Conservation (phyloP, 805 yeast species). For the Yarrowia divulgata region DNA sequence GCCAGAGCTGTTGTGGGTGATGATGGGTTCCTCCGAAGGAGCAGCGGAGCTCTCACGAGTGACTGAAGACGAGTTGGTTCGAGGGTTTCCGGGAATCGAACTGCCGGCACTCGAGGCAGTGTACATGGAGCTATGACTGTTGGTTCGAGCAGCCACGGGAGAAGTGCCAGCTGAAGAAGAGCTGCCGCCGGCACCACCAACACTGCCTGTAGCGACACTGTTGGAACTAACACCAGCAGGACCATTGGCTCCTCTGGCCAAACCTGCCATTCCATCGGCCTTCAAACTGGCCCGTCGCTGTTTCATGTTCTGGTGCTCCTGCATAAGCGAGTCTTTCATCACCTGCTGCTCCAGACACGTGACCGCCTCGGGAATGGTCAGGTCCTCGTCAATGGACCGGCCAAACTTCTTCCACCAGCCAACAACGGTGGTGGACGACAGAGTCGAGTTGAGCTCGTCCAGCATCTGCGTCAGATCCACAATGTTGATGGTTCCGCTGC, state of each 20-base stretch:
- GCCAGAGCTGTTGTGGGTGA: too few relatives aligned
- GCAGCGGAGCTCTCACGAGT: slow-evolving; percentile 10
- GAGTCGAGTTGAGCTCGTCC: slow-evolving; percentile 66
- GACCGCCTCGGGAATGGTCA: slow-evolving; percentile 63
- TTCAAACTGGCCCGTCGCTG: slow-evolving; percentile 18
- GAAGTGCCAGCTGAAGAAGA: slow-evolving; percentile 3
- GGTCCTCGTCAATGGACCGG: slow-evolving; percentile 52
- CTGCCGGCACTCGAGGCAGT: slow-evolving; percentile 10
- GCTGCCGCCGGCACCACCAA: background rate
- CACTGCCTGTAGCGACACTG: background rate
- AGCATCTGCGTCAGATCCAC: slow-evolving; percentile 70
- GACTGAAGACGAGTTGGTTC: slow-evolving; percentile 1
- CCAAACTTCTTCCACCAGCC: slow-evolving; percentile 48
- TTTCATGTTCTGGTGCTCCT: slow-evolving; percentile 23
- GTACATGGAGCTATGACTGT: slow-evolving; percentile 1
- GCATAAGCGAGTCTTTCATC: slow-evolving; percentile 43
- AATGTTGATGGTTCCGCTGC: slow-evolving; percentile 57
- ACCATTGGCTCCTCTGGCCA: background rate
- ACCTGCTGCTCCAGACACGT: slow-evolving; percentile 58
- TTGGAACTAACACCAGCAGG: background rate
- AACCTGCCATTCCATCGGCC: background rate
- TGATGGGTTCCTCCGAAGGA: background rate
- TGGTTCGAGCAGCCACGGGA: slow-evolving; percentile 18
- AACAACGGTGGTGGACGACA: slow-evolving; percentile 49
- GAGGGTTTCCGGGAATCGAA: slow-evolving; percentile 10